Conservation (phyloP, 257 asterid species). For the Jacaranda mimosifolia region DNA sequence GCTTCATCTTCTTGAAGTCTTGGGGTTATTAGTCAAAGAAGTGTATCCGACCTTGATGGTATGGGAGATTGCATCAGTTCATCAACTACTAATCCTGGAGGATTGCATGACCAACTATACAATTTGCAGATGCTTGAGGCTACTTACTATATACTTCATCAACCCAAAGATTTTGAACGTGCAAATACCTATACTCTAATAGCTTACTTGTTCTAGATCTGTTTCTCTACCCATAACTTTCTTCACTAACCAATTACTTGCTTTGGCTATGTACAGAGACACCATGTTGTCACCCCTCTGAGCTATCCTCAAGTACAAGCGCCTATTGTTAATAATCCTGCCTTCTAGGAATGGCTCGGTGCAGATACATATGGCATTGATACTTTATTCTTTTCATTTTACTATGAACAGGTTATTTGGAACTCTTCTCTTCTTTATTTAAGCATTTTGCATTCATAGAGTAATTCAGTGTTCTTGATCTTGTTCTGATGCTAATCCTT, state of each 20-base stretch:
- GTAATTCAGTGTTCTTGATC: slow-evolving; percentile 31
- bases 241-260: slow-evolving; percentile 33
- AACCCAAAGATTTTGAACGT: slow-evolving; percentile 97
- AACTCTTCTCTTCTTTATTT: slow-evolving; percentile 24
- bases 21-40: slow-evolving; percentile 97
- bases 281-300: slow-evolving; percentile 79
- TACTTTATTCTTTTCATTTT: slow-evolving; percentile 87
- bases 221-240: too few species aligned
- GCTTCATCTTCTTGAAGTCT: slow-evolving; percentile 87
- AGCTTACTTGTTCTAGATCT: slow-evolving; percentile 32
- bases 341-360: slow-evolving; percentile 98
- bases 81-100: slow-evolving; percentile 72
- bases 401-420: slow-evolving; percentile 86
- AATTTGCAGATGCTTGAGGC: slow-evolving; percentile 95
- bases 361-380: slow-evolving; percentile 92
- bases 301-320: slow-evolving; percentile 99
- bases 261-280: slow-evolving; percentile 64
- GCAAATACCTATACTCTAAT: slow-evolving; percentile 89
- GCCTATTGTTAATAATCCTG: slow-evolving; percentile 93
- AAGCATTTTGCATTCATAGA: slow-evolving; percentile 17
- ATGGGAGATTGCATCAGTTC: slow-evolving; percentile 86
- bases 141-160: slow-evolving; percentile 87
- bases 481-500: too few species aligned
- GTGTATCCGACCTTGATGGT: slow-evolving; percentile 90
- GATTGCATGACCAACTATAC: slow-evolving; percentile 82